These are phyloP conservation scores for Monosporascus sp. DNA, from an alignment of 2,329 filamentous ascomycete genomes.

Conservation along the genomic window DNA sequence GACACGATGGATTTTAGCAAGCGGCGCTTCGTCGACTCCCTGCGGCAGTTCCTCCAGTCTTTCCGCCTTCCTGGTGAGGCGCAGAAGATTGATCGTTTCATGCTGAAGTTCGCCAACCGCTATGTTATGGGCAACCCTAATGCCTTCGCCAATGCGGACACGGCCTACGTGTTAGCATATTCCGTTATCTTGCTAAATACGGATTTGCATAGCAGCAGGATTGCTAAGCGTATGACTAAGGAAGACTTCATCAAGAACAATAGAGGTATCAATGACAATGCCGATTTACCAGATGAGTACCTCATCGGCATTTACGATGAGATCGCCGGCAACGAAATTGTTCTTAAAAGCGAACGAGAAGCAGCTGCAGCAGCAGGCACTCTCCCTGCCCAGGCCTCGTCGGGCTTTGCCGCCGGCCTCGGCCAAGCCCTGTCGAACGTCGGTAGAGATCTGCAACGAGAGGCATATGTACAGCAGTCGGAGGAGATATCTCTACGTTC, in stretches of 20 bases:
- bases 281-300: slow-evolving; percentile 90
- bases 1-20: slow-evolving; percentile 91
- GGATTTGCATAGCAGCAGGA: slow-evolving; percentile 85
- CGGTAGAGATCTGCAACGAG: slow-evolving; percentile 82
- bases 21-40: slow-evolving; percentile 84
- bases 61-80: slow-evolving; percentile 94
- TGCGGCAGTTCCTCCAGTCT: slow-evolving; percentile 86
- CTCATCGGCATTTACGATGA: slow-evolving; percentile 86
- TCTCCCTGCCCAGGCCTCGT: slow-evolving; percentile 49
- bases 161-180: slow-evolving; percentile 91
- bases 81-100: slow-evolving; percentile 98
- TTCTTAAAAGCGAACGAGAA: slow-evolving; percentile 86
- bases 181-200: slow-evolving; percentile 97
- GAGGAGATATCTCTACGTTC: slow-evolving; percentile 77
- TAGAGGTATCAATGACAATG: slow-evolving; percentile 93
- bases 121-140: slow-evolving; percentile 95
- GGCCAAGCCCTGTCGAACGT: slow-evolving; percentile 88
- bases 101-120: slow-evolving; percentile 97
- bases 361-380: slow-evolving; percentile 75
- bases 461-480: slow-evolving; percentile 90
- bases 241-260: slow-evolving; percentile 99
- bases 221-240: slow-evolving; percentile 82
- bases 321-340: slow-evolving; percentile 86
- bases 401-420: slow-evolving; percentile 72
- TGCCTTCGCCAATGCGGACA: slow-evolving; percentile 96